Percentiles rank a stretch among this genome's conserved stretches.
These are phyloP conservation scores for Fusarium subtropicale DNA, from an alignment of 2,329 filamentous ascomycete species.

Conservation along the genomic window DNA sequence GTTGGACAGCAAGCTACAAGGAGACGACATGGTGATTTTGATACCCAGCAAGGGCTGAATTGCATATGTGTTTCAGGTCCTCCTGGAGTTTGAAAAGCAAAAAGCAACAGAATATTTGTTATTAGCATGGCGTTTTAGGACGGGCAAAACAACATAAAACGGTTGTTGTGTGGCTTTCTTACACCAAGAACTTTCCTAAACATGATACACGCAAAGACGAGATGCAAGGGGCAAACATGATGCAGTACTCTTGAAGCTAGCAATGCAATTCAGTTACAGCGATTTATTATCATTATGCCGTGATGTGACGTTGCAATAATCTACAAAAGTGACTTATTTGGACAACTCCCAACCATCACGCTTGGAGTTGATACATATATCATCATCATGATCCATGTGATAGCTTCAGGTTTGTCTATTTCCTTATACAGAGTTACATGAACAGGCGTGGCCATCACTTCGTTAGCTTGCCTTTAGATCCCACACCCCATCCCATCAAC, in stretches of 20 bases:
- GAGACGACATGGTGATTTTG: not conserved
- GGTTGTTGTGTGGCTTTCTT: conserved; percentile 10
- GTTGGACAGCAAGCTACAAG: conserved; percentile 9
- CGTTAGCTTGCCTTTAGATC: conserved; percentile 30
- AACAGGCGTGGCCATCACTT: conserved; percentile 39
- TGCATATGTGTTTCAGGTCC: not conserved
- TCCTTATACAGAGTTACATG: conserved; percentile 51
- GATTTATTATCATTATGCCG: not conserved
- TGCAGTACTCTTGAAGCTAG: not conserved
- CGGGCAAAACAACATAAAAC: conserved; percentile 21
- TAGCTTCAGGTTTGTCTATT: conserved; percentile 49
- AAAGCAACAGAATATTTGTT: conserved; percentile 24
- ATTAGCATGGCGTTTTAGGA: conserved; percentile 41
- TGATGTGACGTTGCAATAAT: not conserved
- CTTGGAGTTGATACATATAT: not conserved
- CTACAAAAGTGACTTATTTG: not conserved
- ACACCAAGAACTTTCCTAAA: conserved; percentile 10
- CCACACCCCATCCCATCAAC: conserved; percentile 42
- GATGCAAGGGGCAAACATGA: conserved; percentile 1
- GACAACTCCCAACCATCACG: not conserved
- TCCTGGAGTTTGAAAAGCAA: conserved; percentile 4
- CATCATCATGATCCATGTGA: not conserved
- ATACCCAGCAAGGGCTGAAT: not conserved
- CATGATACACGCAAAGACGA: conserved; percentile 14
- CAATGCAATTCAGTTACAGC: not conserved